A percentile compares a stretch with the other conserved stretches of the same genome.
Evolutionary conservation across 768 basidiomycete species (phyloP).

Genomic region (Baorangia bicolor): DNA sequence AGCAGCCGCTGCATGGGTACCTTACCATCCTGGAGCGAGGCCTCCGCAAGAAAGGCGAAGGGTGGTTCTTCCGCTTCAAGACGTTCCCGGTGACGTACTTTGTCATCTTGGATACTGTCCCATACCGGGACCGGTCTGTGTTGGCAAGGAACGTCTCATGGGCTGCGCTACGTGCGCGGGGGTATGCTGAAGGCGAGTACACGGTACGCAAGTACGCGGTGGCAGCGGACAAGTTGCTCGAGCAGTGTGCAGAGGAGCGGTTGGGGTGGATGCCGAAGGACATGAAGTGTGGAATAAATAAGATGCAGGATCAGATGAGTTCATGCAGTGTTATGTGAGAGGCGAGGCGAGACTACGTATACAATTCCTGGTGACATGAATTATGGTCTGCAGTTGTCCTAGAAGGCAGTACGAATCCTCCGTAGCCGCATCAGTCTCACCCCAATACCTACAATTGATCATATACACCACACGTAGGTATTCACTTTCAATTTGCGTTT

Average conservation of each 20-base stretch:
- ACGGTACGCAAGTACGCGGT: slow-evolving; percentile 12
- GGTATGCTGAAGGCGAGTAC: slow-evolving; percentile 25
- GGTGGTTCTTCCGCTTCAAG: slow-evolving; percentile 32
- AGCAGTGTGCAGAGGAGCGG: slow-evolving; percentile 16
- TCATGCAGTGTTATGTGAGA: not conserved
- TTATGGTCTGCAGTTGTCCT: too few relatives aligned
- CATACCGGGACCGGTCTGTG: not conserved
- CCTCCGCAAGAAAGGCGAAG: too few relatives aligned
- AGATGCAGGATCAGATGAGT: slow-evolving; percentile 8
- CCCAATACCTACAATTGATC: too few relatives aligned
- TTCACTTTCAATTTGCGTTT: too few relatives aligned
- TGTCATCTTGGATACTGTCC: slow-evolving; percentile 22
- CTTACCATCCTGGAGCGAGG: not conserved
- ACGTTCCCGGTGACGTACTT: slow-evolving; percentile 34
- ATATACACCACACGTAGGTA: too few relatives aligned
- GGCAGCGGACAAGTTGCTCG: slow-evolving; percentile 19
- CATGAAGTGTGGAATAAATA: not conserved
- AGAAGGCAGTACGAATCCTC: too few relatives aligned
- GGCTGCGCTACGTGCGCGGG: slow-evolving; percentile 30
- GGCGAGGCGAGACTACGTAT: not conserved
- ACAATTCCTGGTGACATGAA: too few relatives aligned
- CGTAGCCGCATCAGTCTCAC: too few relatives aligned
- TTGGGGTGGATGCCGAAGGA: slow-evolving; percentile 18
- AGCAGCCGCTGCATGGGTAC: slow-evolving; percentile 2
- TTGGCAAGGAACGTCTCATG: slow-evolving; percentile 6